Conservation (phyloP, 1,139 yeast species). For the Hemisphaericaspora lyxosophila region DNA sequence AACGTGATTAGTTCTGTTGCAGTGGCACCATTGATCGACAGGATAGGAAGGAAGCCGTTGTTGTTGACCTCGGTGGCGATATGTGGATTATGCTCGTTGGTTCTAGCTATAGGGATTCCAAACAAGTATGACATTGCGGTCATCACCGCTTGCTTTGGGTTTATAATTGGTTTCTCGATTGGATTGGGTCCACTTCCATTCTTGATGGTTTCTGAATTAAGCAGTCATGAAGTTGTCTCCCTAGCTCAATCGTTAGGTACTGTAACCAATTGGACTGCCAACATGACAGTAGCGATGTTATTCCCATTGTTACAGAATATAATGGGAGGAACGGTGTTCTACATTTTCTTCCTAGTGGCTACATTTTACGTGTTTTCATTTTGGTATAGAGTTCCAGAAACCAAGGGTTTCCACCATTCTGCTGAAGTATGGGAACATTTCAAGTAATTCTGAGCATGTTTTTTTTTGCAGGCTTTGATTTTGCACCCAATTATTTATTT, state of each 20-base stretch:
- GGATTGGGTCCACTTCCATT: constrained; percentile 94
- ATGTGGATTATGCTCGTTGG: constrained; percentile 62
- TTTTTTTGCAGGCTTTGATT: no score
- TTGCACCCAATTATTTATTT: not conserved
- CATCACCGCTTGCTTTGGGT: constrained; percentile 63
- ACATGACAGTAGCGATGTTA: constrained; percentile 70
- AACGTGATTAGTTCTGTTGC: constrained; percentile 30
- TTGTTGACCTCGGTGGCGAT: constrained; percentile 57
- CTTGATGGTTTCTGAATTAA: constrained; percentile 75
- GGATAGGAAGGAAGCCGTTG: constrained; percentile 69
- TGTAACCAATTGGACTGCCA: constrained; percentile 80
- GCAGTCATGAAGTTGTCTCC: constrained; percentile 70
- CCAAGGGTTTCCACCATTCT: constrained; percentile 26
- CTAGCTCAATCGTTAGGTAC: constrained; percentile 89
- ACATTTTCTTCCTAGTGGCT: constrained; percentile 26
- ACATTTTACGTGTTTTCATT: constrained; percentile 21
- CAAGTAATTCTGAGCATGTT: constrained; percentile 4
- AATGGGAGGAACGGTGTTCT: constrained; percentile 32
- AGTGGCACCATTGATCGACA: constrained; percentile 39
- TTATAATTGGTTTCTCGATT: constrained; percentile 76
- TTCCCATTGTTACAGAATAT: constrained; percentile 56
- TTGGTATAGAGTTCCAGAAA: constrained; percentile 32
- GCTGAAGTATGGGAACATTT: constrained; percentile 29
- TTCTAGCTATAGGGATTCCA: constrained; percentile 65
- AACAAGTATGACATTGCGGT: constrained; percentile 30